Percentiles rank a stretch among this genome's conserved stretches.
phyloP scores from a whole-genome alignment of 306 rosid genomes.

The Prunus mongolica region DNA sequence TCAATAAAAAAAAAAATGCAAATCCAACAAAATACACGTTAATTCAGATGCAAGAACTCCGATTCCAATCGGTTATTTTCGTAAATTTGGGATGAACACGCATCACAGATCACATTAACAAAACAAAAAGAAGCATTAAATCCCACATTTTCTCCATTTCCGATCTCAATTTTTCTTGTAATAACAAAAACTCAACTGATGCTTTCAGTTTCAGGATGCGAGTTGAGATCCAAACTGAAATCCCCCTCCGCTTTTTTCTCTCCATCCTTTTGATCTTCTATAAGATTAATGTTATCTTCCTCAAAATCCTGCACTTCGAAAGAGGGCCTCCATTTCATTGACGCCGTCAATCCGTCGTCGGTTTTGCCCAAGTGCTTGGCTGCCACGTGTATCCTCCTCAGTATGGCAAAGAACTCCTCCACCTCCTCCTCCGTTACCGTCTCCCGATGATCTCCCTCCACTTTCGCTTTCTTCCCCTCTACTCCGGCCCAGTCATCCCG shows the following conservation, averaged over 20 bases:
- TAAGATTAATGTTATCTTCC: conserved; percentile 10
- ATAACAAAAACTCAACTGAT: background rate
- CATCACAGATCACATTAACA: too few relatives aligned
- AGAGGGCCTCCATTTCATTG: conserved; percentile 15
- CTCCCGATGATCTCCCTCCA: background rate
- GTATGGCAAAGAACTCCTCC: conserved; percentile 48
- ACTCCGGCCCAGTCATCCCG: background rate
- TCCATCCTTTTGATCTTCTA: background rate
- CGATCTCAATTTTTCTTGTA: background rate
- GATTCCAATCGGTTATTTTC: background rate
- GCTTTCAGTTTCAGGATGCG: conserved; percentile 6
- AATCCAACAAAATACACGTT: background rate
- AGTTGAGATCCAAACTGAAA: conserved; percentile 33
- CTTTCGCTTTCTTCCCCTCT: background rate
- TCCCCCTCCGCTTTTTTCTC: background rate
- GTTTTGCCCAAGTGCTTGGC: conserved; percentile 28
- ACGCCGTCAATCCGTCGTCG: conserved; percentile 21
- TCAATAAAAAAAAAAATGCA: background rate
- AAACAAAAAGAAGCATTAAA: too few relatives aligned
- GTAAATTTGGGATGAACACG: too few relatives aligned
- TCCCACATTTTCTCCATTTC: background rate
- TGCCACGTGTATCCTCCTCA: conserved; percentile 45
- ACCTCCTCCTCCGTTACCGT: conserved; percentile 40
- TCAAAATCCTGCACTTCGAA: conserved; percentile 14
- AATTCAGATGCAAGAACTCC: background rate